Percentiles rank a stretch among this genome's conserved stretches.
These are phyloP conservation scores for Cyamopsis tetragonoloba DNA, from an alignment of 306 rosid species.

Conservation along the genomic window DNA sequence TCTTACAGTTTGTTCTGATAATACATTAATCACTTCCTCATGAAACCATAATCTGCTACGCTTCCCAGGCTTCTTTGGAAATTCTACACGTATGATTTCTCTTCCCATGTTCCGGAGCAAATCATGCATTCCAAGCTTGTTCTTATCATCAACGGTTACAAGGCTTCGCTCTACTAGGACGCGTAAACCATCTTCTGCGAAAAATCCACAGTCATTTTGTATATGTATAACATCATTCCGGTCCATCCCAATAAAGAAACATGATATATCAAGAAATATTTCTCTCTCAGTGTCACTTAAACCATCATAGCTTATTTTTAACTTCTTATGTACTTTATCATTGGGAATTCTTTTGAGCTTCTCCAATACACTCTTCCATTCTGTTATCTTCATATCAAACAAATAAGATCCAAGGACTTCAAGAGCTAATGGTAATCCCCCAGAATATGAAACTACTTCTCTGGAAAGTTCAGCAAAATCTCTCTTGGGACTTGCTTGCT, in stretches of 20 bases:
- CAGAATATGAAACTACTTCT: not conserved
- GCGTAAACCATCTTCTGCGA: not conserved
- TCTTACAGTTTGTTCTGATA: too few species aligned
- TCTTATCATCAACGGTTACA: not conserved
- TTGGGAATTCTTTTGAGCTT: not conserved
- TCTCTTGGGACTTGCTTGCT: not conserved
- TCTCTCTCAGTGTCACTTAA: not conserved
- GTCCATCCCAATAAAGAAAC: conserved; percentile 11
- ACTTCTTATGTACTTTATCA: not conserved
- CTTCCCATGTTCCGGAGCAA: conserved; percentile 26
- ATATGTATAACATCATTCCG: not conserved
- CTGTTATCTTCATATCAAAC: not conserved
- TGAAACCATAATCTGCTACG: conserved; percentile 6
- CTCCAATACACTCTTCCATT: not conserved
- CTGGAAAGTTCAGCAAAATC: not conserved
- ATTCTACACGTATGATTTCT: conserved; percentile 1
- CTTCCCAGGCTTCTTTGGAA: not conserved
- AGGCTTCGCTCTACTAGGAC: conserved; percentile 11
- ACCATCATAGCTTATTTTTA: conserved; percentile 7
- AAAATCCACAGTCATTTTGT: not conserved
- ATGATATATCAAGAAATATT: conserved; percentile 25
- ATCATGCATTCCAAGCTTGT: conserved; percentile 23
- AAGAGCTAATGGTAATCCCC: conserved; percentile 20
- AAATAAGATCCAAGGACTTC: conserved; percentile 16
- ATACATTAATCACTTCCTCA: not conserved